Evolutionary conservation across 164 flowering plant genomes (phyloP), one percentile per base, ranked within the genome.

Genomic region (Saururus chinensis): DNA sequence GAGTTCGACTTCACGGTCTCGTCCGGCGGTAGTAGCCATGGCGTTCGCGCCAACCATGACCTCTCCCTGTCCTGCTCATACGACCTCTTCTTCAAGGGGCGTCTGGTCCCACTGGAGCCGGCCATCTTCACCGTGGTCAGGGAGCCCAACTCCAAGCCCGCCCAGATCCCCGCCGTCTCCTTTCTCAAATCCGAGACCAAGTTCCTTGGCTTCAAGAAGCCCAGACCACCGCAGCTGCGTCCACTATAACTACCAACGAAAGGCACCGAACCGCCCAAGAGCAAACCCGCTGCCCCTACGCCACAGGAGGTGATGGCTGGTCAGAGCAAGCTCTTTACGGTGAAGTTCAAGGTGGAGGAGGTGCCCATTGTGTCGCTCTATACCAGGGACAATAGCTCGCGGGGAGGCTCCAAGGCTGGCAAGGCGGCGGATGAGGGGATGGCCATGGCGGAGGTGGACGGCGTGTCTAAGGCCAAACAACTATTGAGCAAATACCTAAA

Each of bases 291-390:
- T 9, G 45, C 45, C 11, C 11, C 45, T 9, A 41, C 8, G 45
- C 21, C 63, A 16, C n/a, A 58, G 51, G 40, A 51, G 66, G 40
- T 49, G 62, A n/a, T n/a, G n/a, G n/a, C n/a, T n/a, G 56, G 53
- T 16, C 40, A 65, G 13, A 57, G 77, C 51, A 83, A 75, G 76
- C 69, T 77, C 19, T 74, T 84, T 16, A 76, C 88, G 0, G 92
- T 86, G 63, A 90, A 88, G 60, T 79, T 87, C 56, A 88, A 85
- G 68, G 87, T 80, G 0, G 93, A 87, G 40, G 98, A 88, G 54
- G 95, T 75, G 20, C 90, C 89, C 7, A 60, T 85, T 4, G 68
- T 77, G 56, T 87, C 95, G 13, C 66, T 84, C 24, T 82, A 85
- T 69, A 79, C 83, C 16, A 74, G 86, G 63, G 87, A 83, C 63